A percentile compares a stretch with the other conserved stretches of the same genome.
phyloP scores from a whole-genome alignment of 345 rosid species.

The Populus pruinosa region DNA sequence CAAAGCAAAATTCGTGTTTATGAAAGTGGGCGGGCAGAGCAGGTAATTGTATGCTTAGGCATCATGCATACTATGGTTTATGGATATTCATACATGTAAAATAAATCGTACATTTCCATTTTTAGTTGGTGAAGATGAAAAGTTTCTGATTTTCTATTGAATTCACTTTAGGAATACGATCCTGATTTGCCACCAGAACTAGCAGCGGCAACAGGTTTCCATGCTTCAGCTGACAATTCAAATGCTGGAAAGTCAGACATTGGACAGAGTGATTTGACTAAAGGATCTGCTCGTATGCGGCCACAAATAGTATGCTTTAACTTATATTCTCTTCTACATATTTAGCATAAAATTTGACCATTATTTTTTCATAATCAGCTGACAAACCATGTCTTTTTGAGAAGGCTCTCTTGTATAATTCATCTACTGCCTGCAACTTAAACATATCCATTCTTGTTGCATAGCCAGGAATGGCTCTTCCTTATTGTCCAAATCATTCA shows the following conservation, averaged over 20 bases:
- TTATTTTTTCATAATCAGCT: neutral
- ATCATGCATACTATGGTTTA: neutral
- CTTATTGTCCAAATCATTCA: neutral
- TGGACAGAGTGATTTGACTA: slow-evolving; percentile 52
- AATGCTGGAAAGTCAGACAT: slow-evolving; percentile 55
- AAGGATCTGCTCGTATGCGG: slow-evolving; percentile 65
- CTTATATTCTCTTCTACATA: slow-evolving; percentile 2
- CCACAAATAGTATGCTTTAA: slow-evolving; percentile 68
- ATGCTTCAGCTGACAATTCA: slow-evolving; percentile 49
- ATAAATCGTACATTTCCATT: neutral
- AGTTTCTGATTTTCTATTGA: slow-evolving; percentile 13
- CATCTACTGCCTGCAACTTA: neutral
- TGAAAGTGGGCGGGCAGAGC: slow-evolving; percentile 91
- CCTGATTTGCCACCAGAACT: slow-evolving; percentile 98
- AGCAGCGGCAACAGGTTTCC: slow-evolving; percentile 86
- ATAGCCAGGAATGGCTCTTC: neutral
- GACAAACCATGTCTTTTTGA: neutral
- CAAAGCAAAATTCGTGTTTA: slow-evolving; percentile 98
- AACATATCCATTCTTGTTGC: neutral
- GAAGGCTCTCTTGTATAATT: neutral
- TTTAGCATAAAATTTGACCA: neutral
- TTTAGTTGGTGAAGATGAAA: neutral
- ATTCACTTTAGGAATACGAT: slow-evolving; percentile 69
- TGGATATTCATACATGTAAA: neutral
- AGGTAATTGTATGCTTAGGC: slow-evolving; percentile 42